phyloP scores from a whole-genome alignment of 1,284 basidiomycete species.

The Inonotus hispidus region DNA sequence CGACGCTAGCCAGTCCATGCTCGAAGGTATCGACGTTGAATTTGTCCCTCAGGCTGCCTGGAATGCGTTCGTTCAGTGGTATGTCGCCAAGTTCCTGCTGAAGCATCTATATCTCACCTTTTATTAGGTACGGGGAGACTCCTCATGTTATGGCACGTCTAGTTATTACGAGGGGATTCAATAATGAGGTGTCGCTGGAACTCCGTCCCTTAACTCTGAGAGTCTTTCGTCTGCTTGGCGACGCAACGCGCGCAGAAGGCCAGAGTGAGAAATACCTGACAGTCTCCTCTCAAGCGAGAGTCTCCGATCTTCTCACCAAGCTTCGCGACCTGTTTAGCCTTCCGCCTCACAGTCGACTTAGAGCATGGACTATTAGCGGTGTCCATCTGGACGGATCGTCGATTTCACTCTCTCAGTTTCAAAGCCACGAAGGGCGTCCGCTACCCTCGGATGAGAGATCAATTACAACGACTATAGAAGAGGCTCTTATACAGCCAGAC shows the following conservation, averaged over 20 bases:
- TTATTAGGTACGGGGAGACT: constrained; percentile 63
- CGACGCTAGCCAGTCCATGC: constrained; percentile 33
- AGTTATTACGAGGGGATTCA: constrained; percentile 56
- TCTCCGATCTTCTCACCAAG: constrained; percentile 36
- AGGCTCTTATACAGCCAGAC: constrained; percentile 49
- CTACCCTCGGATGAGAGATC: constrained; percentile 27
- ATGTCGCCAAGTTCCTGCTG: constrained; percentile 24
- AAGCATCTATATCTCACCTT: constrained; percentile 11
- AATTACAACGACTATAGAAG: constrained; percentile 44
- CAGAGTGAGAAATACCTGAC: constrained; percentile 33
- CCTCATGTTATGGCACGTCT: constrained; percentile 53
- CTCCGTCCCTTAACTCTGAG: constrained; percentile 70
- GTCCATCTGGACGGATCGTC: constrained; percentile 35
- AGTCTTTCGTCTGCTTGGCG: constrained; percentile 43
- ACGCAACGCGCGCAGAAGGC: constrained; percentile 22
- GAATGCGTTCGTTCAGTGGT: constrained; percentile 67
- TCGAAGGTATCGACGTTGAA: constrained; percentile 74
- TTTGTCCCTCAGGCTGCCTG: constrained; percentile 74
- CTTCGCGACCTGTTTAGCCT: constrained; percentile 34
- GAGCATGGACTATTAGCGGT: constrained; percentile 53
- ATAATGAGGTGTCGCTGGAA: constrained; percentile 61
- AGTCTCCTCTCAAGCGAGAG: constrained; percentile 48
- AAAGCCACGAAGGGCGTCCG: constrained; percentile 32
- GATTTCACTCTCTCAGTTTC: constrained; percentile 37
- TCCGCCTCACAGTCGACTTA: constrained; percentile 35